Conservation (phyloP, 2,329 filamentous ascomycete species). For the Colletotrichum costaricense region DNA sequence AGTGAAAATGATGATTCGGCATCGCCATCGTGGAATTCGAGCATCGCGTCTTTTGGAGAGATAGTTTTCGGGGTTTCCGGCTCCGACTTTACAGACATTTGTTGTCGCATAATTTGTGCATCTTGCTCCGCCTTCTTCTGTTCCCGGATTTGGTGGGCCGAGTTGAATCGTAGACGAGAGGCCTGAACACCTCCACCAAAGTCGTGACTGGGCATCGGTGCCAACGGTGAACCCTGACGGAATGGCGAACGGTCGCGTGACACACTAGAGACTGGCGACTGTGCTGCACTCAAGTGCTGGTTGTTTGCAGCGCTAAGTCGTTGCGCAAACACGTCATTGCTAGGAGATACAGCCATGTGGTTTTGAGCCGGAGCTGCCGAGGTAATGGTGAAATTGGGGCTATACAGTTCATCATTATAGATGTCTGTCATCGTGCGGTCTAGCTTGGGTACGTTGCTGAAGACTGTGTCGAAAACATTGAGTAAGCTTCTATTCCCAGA, state of each 20-base stretch:
- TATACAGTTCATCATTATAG: constrained; percentile 87
- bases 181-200: constrained; percentile 43
- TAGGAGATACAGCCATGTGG: constrained; percentile 60
- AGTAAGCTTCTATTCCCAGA: constrained; percentile 47
- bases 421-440: constrained; percentile 88
- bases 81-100: constrained; percentile 53
- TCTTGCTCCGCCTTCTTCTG: constrained; percentile 71
- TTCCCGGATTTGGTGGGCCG: constrained; percentile 70
- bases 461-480: constrained; percentile 38
- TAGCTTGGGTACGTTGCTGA: constrained; percentile 75
- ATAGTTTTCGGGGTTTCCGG: constrained; percentile 81
- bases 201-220: constrained; percentile 59
- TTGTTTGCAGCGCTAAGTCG: constrained; percentile 83
- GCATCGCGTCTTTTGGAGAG: constrained; percentile 89
- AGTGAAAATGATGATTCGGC: constrained; percentile 77
- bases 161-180: constrained; percentile 52
- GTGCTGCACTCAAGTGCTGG: constrained; percentile 71
- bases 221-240: constrained; percentile 74
- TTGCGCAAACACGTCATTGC: constrained; percentile 76
- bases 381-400: constrained; percentile 72
- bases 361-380: constrained; percentile 60
- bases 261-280: constrained; percentile 59
- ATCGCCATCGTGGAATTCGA: constrained; percentile 85
- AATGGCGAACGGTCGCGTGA: constrained; percentile 84
- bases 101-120: constrained; percentile 56